A percentile compares a stretch with the other conserved stretches of the same genome.
Conservation (phyloP, 768 basidiomycete genomes). For the Sutorius australiensis region DNA sequence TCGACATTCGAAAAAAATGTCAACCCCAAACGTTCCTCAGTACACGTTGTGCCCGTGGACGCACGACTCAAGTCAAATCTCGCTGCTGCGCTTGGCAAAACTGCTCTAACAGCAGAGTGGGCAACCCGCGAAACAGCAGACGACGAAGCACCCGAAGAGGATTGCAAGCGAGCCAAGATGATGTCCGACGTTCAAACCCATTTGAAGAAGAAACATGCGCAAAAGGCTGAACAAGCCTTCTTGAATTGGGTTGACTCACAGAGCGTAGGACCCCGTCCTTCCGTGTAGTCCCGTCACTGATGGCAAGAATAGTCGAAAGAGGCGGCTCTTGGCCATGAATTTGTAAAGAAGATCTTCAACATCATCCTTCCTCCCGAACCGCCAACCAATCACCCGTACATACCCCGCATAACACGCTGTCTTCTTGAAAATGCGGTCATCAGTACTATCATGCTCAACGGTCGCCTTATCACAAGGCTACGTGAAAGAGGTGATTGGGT, state of each 20-base stretch:
- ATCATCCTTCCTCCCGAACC: constrained; percentile 43
- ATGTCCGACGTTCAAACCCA: constrained; percentile 37
- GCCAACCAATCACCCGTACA: constrained; percentile 40
- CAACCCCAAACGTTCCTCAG: constrained; percentile 41
- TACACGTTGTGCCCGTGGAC: constrained; percentile 57
- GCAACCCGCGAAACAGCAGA: constrained; percentile 19
- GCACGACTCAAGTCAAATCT: constrained; percentile 57
- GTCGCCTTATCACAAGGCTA: constrained; percentile 53
- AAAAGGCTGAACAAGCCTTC: constrained; percentile 57
- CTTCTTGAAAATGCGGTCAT: constrained; percentile 57
- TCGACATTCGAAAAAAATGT: constrained; percentile 3
- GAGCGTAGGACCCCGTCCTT: constrained; percentile 13
- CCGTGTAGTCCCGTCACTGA: background rate
- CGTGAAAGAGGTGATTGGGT: constrained; percentile 67
- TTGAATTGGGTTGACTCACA: constrained; percentile 53
- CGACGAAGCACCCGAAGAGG: constrained; percentile 11
- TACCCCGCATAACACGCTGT: constrained; percentile 52
- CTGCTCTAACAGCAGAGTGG: constrained; percentile 45
- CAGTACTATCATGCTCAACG: constrained; percentile 58
- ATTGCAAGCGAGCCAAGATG: constrained; percentile 28
- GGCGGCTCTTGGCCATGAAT: constrained; percentile 38
- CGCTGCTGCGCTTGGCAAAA: constrained; percentile 58
- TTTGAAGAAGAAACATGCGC: constrained; percentile 42
- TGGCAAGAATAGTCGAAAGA: constrained; percentile 12
- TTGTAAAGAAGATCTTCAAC: constrained; percentile 59